Conservation (phyloP, 83 land plant genomes). For the Larix sibirica region DNA sequence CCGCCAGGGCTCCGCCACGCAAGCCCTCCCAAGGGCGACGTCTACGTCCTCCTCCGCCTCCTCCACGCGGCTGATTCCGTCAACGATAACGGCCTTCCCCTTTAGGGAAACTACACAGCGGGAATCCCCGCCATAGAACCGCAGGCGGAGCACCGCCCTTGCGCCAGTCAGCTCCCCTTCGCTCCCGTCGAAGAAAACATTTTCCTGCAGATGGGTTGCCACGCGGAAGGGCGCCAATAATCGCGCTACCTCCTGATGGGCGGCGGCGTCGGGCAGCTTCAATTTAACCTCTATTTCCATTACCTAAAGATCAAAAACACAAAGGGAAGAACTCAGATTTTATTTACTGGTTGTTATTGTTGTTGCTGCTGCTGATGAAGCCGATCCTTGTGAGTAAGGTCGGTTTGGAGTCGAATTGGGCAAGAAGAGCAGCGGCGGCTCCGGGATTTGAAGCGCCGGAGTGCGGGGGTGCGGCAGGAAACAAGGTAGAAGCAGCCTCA, state of each 20-base stretch:
- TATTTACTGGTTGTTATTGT: too few species aligned
- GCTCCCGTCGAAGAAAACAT: slow-evolving; percentile 79
- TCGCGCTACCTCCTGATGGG: slow-evolving; percentile 58
- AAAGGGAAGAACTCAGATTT: too few species aligned
- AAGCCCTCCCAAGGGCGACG: slow-evolving; percentile 52
- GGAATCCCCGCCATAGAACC: slow-evolving; percentile 68
- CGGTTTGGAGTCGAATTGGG: too few species aligned
- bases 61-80: slow-evolving; percentile 83
- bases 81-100: slow-evolving; percentile 52
- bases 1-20: slow-evolving; percentile 64
- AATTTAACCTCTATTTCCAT: slow-evolving; percentile 98
- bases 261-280: slow-evolving; percentile 55
- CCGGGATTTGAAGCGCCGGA: too few species aligned
- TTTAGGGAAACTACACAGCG: slow-evolving; percentile 78
- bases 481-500: too few species aligned
- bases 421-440: too few species aligned
- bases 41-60: slow-evolving; percentile 93
- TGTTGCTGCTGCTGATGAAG: too few species aligned
- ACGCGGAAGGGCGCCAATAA: slow-evolving; percentile 48
- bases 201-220: slow-evolving; percentile 70
- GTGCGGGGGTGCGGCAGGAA: too few species aligned
- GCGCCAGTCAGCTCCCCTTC: slow-evolving; percentile 57
- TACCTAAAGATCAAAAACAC: too few species aligned
- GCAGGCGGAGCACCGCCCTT: slow-evolving; percentile 74
- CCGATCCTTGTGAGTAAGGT: too few species aligned